phyloP scores from a whole-genome alignment of 2,329 filamentous ascomycete species.

The Exophiala viscosa region DNA sequence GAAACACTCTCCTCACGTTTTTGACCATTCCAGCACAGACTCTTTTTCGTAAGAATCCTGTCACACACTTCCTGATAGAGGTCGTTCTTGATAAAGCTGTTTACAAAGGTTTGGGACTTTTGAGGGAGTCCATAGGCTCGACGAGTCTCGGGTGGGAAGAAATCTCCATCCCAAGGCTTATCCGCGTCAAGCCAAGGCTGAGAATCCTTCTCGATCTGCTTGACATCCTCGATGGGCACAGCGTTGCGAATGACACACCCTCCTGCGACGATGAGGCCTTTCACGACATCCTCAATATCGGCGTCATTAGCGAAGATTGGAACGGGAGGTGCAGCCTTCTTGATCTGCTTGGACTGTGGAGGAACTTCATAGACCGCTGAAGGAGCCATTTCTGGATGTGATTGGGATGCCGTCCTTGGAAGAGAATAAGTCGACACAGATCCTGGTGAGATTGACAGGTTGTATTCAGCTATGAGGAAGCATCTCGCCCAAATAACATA shows the following conservation, averaged over 20 bases:
- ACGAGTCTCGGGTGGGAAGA: conserved; percentile 27
- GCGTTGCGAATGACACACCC: conserved; percentile 1
- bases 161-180: conserved; percentile 22
- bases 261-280: conserved; percentile 1
- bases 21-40: too few species aligned
- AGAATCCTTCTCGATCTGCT: conserved; percentile 13
- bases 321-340: too few species aligned
- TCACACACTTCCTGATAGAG: conserved; percentile 18
- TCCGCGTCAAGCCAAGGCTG: conserved; percentile 22
- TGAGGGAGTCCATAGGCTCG: conserved; percentile 24
- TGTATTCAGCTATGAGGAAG: too few species aligned
- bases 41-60: conserved; percentile 3
- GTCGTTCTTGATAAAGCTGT: conserved; percentile 16
- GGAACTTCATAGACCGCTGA: too few species aligned
- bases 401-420: too few species aligned
- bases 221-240: not conserved
- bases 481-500: too few species aligned
- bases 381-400: too few species aligned
- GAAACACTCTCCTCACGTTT: not conserved
- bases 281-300: conserved; percentile 3
- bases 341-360: too few species aligned
- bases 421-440: too few species aligned
- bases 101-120: conserved; percentile 22
- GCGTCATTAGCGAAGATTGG: too few species aligned
- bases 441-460: too few species aligned